A percentile compares a stretch with the other conserved stretches of the same genome.
Conservation (phyloP, 2,329 filamentous ascomycete genomes). For the Xylariomycetidae sp. region DNA sequence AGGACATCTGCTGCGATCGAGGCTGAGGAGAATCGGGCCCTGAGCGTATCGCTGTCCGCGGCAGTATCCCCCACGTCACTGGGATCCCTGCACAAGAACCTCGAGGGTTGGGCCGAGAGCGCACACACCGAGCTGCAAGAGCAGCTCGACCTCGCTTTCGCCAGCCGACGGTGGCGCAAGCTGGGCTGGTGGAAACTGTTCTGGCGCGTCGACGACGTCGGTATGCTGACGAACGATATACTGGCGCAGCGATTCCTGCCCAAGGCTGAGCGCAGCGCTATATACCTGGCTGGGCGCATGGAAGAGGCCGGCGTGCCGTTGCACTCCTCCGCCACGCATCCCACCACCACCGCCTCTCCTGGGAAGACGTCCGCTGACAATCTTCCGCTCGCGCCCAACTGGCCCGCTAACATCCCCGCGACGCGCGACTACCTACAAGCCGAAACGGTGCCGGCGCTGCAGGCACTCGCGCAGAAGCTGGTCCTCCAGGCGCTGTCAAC, state of each 20-base stretch:
- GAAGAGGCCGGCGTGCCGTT: conserved; percentile 37
- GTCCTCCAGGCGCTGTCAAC: conserved; percentile 72
- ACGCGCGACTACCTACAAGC: conserved; percentile 61
- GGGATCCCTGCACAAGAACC: conserved; percentile 46
- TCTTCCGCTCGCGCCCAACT: conserved; percentile 35
- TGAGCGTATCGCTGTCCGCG: conserved; percentile 27
- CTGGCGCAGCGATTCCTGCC: conserved; percentile 71
- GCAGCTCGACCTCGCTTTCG: conserved; percentile 71
- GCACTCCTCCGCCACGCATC: conserved; percentile 6
- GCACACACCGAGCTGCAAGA: conserved; percentile 80
- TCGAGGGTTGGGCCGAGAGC: conserved; percentile 68
- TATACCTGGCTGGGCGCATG: conserved; percentile 76
- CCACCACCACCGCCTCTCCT: not conserved
- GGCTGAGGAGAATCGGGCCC: conserved; percentile 19
- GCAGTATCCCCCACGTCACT: conserved; percentile 32
- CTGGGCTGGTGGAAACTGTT: conserved; percentile 93
- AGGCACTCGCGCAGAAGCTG: conserved; percentile 66
- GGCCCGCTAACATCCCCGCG: conserved; percentile 69
- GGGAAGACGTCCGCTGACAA: conserved; percentile 1
- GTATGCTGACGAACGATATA: conserved; percentile 74
- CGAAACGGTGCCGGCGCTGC: conserved; percentile 64
- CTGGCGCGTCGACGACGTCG: conserved; percentile 89
- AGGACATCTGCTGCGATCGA: conserved; percentile 46
- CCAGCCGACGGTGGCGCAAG: conserved; percentile 69
- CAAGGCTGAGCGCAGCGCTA: conserved; percentile 71